A percentile compares a stretch with the other conserved stretches of the same genome.
These are phyloP conservation scores for Adansonia rubrostipa DNA, from an alignment of 441 rosid genomes.

Conservation along the genomic window DNA sequence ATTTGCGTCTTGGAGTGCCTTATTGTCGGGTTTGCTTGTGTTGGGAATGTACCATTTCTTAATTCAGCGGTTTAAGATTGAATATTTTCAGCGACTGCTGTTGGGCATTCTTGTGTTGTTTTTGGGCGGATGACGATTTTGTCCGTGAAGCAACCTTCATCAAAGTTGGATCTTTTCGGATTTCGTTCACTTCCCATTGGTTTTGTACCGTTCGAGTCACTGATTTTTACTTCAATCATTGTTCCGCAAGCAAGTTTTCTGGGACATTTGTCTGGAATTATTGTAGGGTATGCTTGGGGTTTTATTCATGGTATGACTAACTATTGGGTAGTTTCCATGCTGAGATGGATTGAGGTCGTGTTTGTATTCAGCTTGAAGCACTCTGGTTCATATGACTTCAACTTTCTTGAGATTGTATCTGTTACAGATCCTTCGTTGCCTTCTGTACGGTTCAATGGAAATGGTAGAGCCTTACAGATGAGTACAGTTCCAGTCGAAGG, in stretches of 20 bases:
- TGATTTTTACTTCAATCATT: slow-evolving; percentile 89
- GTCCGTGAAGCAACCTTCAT: slow-evolving; percentile 90
- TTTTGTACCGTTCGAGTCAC: slow-evolving; percentile 93
- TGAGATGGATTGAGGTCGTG: slow-evolving; percentile 76
- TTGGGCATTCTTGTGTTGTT: slow-evolving; percentile 94
- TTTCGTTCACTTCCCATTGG: slow-evolving; percentile 90
- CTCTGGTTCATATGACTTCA: slow-evolving; percentile 80
- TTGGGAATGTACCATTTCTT: slow-evolving; percentile 77
- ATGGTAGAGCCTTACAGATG: slow-evolving; percentile 78
- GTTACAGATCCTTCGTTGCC: slow-evolving; percentile 83
- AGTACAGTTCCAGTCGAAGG: slow-evolving; percentile 69
- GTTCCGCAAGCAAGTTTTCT: slow-evolving; percentile 98
- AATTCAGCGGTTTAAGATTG: slow-evolving; percentile 73
- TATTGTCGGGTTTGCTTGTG: slow-evolving; percentile 74
- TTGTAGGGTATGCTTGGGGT: slow-evolving; percentile 96
- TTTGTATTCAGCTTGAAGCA: slow-evolving; percentile 86
- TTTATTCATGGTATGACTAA: slow-evolving; percentile 89
- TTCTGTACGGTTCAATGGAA: slow-evolving; percentile 76
- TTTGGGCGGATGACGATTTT: slow-evolving; percentile 99
- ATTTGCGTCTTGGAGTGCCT: slow-evolving; percentile 75
- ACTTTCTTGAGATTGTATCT: slow-evolving; percentile 83
- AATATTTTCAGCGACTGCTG: slow-evolving; percentile 89
- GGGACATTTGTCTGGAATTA: slow-evolving; percentile 88
- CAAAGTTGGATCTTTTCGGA: slow-evolving; percentile 88
- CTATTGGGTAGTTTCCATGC: slow-evolving; percentile 87